These are phyloP conservation scores for Exophiala spinifera DNA, from an alignment of 2,329 filamentous ascomycete species.

Conservation along the genomic window DNA sequence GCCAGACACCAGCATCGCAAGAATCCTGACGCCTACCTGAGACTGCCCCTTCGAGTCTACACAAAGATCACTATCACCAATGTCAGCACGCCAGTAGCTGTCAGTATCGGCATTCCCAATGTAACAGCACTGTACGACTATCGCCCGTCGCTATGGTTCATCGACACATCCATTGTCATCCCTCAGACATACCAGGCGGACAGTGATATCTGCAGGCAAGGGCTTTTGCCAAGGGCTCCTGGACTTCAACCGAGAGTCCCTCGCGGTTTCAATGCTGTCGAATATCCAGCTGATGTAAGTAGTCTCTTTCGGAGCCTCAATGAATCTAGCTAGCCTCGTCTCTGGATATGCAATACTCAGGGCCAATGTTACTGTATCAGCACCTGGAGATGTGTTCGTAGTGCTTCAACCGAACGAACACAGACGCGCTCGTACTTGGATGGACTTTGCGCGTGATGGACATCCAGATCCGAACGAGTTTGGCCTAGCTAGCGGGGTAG, in stretches of 20 bases:
- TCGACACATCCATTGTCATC: neutral
- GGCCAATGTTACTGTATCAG: neutral
- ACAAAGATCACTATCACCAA: slow-evolving; percentile 1
- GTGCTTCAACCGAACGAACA: neutral
- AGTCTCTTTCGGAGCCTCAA: neutral
- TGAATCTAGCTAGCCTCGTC: neutral
- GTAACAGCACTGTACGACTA: slow-evolving; percentile 1
- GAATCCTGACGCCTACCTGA: neutral
- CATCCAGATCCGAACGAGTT: neutral
- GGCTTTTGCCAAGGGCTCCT: neutral
- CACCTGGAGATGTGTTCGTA: neutral
- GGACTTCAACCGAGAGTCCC: neutral
- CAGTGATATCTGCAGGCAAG: neutral
- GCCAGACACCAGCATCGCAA: slow-evolving; percentile 1
- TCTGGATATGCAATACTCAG: neutral
- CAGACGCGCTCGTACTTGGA: neutral
- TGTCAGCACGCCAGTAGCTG: neutral
- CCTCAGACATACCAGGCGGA: neutral
- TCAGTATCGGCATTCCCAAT: slow-evolving; percentile 2
- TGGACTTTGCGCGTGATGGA: neutral
- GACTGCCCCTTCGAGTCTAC: neutral
- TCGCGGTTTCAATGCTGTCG: neutral
- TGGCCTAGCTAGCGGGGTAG: neutral
- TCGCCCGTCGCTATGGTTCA: slow-evolving; percentile 4
- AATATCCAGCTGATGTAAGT: neutral